Percentiles rank a stretch among this genome's conserved stretches.
phyloP scores from a whole-genome alignment of 148 eudicot genomes.

The Diospyros kaki region DNA sequence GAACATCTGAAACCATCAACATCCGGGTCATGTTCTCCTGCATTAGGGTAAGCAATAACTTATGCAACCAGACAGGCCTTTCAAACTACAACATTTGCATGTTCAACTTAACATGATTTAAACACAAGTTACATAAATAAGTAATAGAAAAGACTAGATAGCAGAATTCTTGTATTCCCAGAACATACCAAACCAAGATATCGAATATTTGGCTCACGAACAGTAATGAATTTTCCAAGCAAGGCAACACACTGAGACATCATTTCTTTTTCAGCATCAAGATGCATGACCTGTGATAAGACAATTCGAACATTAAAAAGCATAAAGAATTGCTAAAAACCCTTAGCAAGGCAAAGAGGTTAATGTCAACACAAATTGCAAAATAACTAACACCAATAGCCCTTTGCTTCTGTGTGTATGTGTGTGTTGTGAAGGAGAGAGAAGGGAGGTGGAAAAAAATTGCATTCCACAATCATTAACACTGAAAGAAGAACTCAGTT shows the following conservation, averaged over 20 bases:
- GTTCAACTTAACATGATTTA: background rate
- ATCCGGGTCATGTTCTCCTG: constrained; percentile 99
- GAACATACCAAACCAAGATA: constrained; percentile 93
- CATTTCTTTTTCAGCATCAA: constrained; percentile 99
- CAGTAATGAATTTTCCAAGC: constrained; percentile 98
- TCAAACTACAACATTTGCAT: constrained; percentile 1
- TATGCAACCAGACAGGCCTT: constrained; percentile 8
- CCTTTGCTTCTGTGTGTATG: background rate
- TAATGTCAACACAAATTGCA: background rate
- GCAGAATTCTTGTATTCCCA: constrained; percentile 4
- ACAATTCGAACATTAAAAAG: background rate
- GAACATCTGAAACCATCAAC: constrained; percentile 98
- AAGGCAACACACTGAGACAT: constrained; percentile 99
- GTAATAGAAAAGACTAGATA: background rate
- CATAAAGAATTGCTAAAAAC: constrained; percentile 7
- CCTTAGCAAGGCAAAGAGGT: background rate
- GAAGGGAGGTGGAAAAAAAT: background rate
- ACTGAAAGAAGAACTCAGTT: no score
- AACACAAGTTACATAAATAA: background rate
- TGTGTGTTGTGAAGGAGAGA: no score
- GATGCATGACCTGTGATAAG: constrained; percentile 91
- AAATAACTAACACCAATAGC: background rate
- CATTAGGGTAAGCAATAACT: constrained; percentile 20
- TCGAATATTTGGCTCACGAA: constrained; percentile 97
- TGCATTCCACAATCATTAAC: background rate